Evolutionary conservation across 352 stramenopile genomes (phyloP).

Genomic region (Phytophthora ramorum): DNA sequence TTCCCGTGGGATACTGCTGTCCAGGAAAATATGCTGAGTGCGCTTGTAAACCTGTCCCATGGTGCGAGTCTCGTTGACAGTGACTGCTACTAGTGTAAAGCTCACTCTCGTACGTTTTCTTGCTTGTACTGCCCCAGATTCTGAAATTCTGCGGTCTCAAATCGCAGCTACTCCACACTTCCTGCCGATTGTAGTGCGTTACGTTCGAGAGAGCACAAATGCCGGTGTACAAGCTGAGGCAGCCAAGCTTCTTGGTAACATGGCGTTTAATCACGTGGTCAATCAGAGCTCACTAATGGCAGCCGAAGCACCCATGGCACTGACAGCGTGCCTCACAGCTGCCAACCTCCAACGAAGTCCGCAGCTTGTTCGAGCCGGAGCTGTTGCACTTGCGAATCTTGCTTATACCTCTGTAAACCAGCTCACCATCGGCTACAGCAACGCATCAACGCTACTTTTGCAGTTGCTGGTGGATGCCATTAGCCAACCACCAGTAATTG

Average conservation of each 20-base stretch:
- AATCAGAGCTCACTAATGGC: constrained; percentile 78
- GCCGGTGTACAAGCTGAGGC: constrained; percentile 55
- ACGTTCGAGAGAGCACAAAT: constrained; percentile 51
- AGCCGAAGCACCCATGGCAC: constrained; percentile 55
- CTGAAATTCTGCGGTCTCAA: constrained; percentile 75
- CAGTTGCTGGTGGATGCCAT: constrained; percentile 69
- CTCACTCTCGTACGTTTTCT: background rate
- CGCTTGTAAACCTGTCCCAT: constrained; percentile 74
- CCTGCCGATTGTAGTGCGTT: constrained; percentile 53
- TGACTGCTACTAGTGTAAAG: background rate
- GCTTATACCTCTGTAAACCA: constrained; percentile 76
- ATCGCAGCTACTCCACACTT: constrained; percentile 71
- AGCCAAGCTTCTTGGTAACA: constrained; percentile 71
- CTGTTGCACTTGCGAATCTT: constrained; percentile 68
- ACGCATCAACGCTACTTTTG: constrained; percentile 63
- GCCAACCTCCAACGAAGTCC: constrained; percentile 42
- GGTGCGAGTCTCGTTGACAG: constrained; percentile 39
- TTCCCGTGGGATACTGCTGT: constrained; percentile 48
- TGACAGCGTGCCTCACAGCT: constrained; percentile 41
- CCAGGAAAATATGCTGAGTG: constrained; percentile 55
- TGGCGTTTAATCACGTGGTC: constrained; percentile 70
- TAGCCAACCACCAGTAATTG: constrained; percentile 43
- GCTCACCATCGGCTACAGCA: constrained; percentile 78
- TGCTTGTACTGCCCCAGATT: constrained; percentile 45
- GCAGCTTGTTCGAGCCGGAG: constrained; percentile 52